Percentiles rank a stretch among this genome's conserved stretches.
Evolutionary conservation across 495 filamentous ascomycete genomes (phyloP).

Genomic region (Lasiosphaeriaceae sp.): DNA sequence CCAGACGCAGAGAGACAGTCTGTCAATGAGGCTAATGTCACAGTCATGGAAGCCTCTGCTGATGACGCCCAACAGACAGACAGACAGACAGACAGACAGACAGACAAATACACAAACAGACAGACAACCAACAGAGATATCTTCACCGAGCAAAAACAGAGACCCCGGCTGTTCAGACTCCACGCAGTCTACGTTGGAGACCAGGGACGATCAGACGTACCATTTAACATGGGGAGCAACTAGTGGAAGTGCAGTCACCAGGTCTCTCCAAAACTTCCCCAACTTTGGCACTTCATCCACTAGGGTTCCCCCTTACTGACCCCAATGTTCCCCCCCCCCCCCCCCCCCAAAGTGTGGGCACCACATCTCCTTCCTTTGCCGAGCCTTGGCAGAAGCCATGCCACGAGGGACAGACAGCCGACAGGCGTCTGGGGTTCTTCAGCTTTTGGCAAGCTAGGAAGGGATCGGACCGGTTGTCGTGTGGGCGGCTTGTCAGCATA

Average conservation of each 20-base stretch:
- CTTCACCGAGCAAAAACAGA: background rate
- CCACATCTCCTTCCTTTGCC: constrained; percentile 2
- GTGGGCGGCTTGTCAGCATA: constrained; percentile 15
- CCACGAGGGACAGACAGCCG: background rate
- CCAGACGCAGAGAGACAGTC: constrained; percentile 4
- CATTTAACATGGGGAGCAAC: background rate
- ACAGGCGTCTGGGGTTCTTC: constrained; percentile 3
- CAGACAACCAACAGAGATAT: background rate
- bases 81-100: background rate
- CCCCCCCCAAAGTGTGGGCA: background rate
- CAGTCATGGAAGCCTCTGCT: constrained; percentile 4
- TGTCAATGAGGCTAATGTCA: constrained; percentile 25
- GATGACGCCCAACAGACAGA: background rate
- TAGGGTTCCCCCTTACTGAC: too few species aligned
- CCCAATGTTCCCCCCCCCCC: too few species aligned
- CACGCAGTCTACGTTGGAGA: constrained; percentile 1
- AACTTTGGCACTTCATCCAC: constrained; percentile 19
- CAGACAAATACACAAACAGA: background rate
- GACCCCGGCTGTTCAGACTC: background rate
- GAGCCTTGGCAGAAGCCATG: constrained; percentile 19
- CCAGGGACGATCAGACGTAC: constrained; percentile 13
- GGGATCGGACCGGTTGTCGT: constrained; percentile 28
- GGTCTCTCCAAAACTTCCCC: constrained; percentile 26
- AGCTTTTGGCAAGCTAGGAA: too few species aligned
- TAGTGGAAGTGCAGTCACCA: constrained; percentile 12